Evolutionary conservation across 2,329 filamentous ascomycete genomes (phyloP).

Genomic region (Simplicillium sp.): DNA sequence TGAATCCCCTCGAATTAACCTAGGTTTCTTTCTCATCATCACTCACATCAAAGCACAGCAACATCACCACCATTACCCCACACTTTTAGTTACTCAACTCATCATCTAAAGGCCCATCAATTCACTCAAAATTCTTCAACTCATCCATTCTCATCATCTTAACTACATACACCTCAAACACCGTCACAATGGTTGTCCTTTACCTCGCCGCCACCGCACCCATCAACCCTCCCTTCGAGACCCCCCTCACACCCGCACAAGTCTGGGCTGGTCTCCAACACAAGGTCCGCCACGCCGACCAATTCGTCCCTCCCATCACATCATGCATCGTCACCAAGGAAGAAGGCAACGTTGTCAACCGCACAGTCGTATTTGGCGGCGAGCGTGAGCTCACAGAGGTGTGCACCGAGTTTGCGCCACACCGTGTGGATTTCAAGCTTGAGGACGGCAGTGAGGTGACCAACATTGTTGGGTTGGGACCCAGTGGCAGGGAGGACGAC

Average conservation of each 20-base stretch:
- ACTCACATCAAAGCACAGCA: no score
- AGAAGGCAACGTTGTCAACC: conserved; percentile 6
- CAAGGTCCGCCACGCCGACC: conserved; percentile 17
- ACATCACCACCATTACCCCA: no score
- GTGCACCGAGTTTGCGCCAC: conserved; percentile 18
- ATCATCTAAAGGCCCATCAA: no score
- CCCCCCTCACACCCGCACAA: conserved; percentile 13
- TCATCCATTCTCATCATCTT: no score
- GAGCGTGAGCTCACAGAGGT: conserved; percentile 14
- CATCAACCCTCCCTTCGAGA: conserved; percentile 15
- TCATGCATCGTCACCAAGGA: conserved; percentile 7
- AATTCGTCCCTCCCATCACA: conserved; percentile 17
- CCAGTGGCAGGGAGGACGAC: conserved; percentile 9
- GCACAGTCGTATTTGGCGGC: conserved; percentile 14
- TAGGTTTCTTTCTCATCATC: no score
- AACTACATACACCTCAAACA: no score
- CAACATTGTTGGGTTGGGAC: conserved; percentile 18
- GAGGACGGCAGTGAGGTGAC: conserved; percentile 19
- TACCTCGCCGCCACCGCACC: conserved; percentile 17
- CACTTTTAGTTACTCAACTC: no score
- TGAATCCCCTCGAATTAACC: no score
- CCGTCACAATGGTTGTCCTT: conserved; percentile 1
- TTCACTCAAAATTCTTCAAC: no score
- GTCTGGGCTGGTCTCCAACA: conserved; percentile 18
- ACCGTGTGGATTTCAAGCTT: conserved; percentile 18